Evolutionary conservation across 1,284 basidiomycete genomes (phyloP).

Genomic region (Papiliotrema fonsecae): DNA sequence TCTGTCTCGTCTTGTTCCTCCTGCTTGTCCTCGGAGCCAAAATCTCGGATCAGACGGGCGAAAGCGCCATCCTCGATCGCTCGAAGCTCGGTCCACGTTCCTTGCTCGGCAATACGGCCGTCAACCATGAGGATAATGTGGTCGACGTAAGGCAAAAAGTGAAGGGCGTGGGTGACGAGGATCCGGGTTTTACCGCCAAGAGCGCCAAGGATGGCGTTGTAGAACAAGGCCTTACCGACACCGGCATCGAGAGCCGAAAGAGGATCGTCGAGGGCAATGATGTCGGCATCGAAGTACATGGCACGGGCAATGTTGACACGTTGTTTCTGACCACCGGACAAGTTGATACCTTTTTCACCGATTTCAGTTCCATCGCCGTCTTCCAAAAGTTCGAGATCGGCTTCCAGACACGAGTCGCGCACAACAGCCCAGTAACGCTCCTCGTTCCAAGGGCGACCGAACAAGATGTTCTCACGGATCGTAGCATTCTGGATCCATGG

Average conservation of each 20-base stretch:
- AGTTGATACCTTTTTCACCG: constrained; percentile 66
- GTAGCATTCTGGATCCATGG: constrained; percentile 76
- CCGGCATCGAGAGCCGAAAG: constrained; percentile 76
- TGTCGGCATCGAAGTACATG: constrained; percentile 77
- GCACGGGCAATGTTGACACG: constrained; percentile 66
- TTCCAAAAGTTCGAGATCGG: constrained; percentile 74
- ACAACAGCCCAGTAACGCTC: constrained; percentile 72
- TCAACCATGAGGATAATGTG: constrained; percentile 54
- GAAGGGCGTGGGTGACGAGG: constrained; percentile 55
- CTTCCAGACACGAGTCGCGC: constrained; percentile 66
- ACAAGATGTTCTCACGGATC: constrained; percentile 71
- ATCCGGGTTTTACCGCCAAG: constrained; percentile 67
- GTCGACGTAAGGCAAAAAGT: constrained; percentile 49
- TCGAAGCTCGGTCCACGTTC: constrained; percentile 67
- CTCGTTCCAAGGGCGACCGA: constrained; percentile 74
- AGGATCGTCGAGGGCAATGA: constrained; percentile 82
- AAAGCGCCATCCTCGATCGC: constrained; percentile 60
- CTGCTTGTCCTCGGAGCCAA: constrained; percentile 55
- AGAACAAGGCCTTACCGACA: constrained; percentile 77
- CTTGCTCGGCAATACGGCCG: constrained; percentile 69
- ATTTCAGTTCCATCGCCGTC: constrained; percentile 83
- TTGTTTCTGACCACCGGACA: constrained; percentile 45
- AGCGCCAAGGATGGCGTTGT: constrained; percentile 68
- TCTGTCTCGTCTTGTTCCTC: constrained; percentile 46
- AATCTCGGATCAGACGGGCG: constrained; percentile 63